A percentile compares a stretch with the other conserved stretches of the same genome.
These are phyloP conservation scores for Pythium biforme DNA, from an alignment of 352 stramenopile species.

Conservation along the genomic window DNA sequence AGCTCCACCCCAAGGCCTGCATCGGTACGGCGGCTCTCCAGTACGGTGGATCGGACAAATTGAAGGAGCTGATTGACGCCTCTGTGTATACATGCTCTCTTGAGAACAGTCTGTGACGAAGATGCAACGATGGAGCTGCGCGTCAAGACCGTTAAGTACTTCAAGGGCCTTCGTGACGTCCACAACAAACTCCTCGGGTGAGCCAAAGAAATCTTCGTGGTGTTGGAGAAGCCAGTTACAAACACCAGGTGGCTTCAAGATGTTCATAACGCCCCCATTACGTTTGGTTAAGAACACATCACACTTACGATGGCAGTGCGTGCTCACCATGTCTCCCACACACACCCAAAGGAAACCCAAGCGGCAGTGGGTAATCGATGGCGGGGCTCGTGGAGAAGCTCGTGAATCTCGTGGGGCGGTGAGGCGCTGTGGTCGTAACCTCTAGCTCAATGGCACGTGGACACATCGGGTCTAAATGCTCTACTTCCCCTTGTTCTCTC, in stretches of 20 bases:
- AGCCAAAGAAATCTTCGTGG: too few relatives aligned
- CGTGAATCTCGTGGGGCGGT: conserved; percentile 80
- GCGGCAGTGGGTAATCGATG: conserved; percentile 32
- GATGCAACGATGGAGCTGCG: conserved; percentile 87
- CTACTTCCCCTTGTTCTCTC: too few relatives aligned
- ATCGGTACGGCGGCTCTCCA: too few relatives aligned
- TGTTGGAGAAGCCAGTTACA: conserved; percentile 4
- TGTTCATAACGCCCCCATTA: conserved; percentile 15
- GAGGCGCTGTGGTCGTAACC: neutral
- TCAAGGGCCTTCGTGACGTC: conserved; percentile 73
- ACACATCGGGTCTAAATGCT: too few relatives aligned
- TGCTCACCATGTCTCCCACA: too few relatives aligned
- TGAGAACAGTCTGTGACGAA: conserved; percentile 78
- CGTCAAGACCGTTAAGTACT: conserved; percentile 92
- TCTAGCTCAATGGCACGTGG: too few relatives aligned
- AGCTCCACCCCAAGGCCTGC: conserved; percentile 78
- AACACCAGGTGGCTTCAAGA: neutral
- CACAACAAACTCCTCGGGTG: conserved; percentile 42
- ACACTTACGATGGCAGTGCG: too few relatives aligned
- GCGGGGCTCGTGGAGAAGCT: conserved; percentile 86
- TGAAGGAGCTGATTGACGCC: neutral
- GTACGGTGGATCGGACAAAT: too few relatives aligned
- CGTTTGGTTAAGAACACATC: too few relatives aligned
- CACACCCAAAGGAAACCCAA: neutral
- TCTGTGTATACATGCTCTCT: neutral